These are phyloP conservation scores for Przewalskia tangutica DNA, from an alignment of 257 asterid species.

Conservation along the genomic window DNA sequence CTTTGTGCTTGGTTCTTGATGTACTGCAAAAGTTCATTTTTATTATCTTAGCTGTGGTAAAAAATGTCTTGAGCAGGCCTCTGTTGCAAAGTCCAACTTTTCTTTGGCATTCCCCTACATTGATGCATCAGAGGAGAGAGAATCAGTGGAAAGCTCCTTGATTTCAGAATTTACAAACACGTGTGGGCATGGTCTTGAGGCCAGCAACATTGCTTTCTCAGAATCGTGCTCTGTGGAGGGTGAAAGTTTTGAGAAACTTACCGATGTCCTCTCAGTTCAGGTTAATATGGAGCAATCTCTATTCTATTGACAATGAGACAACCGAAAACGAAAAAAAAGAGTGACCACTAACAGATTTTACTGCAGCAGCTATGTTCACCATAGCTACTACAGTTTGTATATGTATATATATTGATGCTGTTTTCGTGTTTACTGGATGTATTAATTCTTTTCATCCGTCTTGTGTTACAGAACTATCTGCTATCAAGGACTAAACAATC, in stretches of 20 bases:
- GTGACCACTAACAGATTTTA: background rate
- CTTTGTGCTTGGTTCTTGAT: slow-evolving; percentile 5
- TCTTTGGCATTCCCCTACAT: slow-evolving; percentile 85
- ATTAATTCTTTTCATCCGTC: background rate
- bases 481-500: slow-evolving; percentile 41
- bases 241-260: slow-evolving; percentile 46
- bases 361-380: background rate
- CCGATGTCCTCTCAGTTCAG: slow-evolving; percentile 52
- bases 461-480: slow-evolving; percentile 54
- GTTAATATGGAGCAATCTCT: slow-evolving; percentile 29
- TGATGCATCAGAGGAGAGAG: slow-evolving; percentile 49
- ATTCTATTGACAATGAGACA: background rate
- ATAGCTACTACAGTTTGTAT: background rate
- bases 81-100: slow-evolving; percentile 60
- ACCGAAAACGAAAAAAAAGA: background rate
- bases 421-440: background rate
- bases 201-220: slow-evolving; percentile 45
- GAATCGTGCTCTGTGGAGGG: slow-evolving; percentile 67
- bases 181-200: slow-evolving; percentile 48
- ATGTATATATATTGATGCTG: background rate
- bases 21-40: background rate
- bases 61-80: slow-evolving; percentile 39
- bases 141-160: slow-evolving; percentile 56
- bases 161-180: slow-evolving; percentile 61
- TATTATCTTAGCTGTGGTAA: slow-evolving; percentile 6